These are phyloP conservation scores for Endotrypanum monterogeii DNA, from an alignment of 208 protist genomes.

Conservation along the genomic window DNA sequence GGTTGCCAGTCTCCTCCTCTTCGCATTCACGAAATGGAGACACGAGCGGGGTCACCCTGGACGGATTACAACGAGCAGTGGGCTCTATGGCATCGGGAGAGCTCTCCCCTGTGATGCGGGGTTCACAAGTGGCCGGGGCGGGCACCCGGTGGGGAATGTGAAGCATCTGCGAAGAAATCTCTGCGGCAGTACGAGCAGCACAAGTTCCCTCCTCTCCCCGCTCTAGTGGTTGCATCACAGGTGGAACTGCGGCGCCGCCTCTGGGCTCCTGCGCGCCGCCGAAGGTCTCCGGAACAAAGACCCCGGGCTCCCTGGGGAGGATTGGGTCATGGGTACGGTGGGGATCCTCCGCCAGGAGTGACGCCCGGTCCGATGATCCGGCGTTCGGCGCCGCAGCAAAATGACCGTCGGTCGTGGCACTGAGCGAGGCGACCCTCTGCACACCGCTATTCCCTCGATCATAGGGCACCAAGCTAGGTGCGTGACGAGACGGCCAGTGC, in stretches of 20 bases:
- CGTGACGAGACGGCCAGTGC: background rate
- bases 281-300: background rate
- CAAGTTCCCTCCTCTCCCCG: background rate
- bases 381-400: background rate
- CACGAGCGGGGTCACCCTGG: background rate
- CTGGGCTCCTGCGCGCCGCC: background rate
- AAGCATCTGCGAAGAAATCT: slow-evolving; percentile 18
- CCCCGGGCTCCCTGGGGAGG: background rate
- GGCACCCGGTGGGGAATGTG: background rate
- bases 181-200: slow-evolving; percentile 9
- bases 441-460: background rate
- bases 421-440: background rate
- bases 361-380: background rate
- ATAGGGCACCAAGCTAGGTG: background rate
- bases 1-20: background rate
- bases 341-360: background rate
- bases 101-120: background rate
- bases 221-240: background rate
- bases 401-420: background rate
- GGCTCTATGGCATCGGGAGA: background rate
- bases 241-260: background rate
- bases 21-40: background rate
- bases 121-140: background rate
- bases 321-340: background rate
- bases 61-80: background rate